Conservation (phyloP, 805 yeast genomes). For the Kuraishia hungarica region DNA sequence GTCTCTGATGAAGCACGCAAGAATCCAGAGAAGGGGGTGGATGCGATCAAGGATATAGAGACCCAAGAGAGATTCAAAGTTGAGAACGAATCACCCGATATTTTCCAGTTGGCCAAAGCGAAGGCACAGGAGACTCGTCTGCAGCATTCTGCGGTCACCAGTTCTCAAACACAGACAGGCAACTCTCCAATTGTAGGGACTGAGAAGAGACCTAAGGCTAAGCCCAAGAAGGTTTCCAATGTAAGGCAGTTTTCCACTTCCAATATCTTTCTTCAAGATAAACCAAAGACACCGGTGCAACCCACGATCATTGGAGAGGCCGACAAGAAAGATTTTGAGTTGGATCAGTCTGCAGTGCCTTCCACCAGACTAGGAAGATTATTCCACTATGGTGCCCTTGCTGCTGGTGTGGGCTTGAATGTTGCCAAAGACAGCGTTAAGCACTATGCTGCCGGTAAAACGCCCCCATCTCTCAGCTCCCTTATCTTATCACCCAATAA, state of each 20-base stretch:
- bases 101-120: slow-evolving; percentile 22
- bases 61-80: not conserved
- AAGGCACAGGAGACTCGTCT: slow-evolving; percentile 16
- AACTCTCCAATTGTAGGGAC: slow-evolving; percentile 7
- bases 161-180: slow-evolving; percentile 5
- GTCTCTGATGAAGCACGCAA: slow-evolving; percentile 17
- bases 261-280: not conserved
- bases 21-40: not conserved
- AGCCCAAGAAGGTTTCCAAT: slow-evolving; percentile 9
- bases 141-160: not conserved
- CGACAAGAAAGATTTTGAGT: slow-evolving; percentile 31
- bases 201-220: slow-evolving; percentile 13
- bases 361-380: slow-evolving; percentile 79
- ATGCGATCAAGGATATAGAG: not conserved
- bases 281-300: not conserved
- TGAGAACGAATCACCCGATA: slow-evolving; percentile 17
- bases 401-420: slow-evolving; percentile 84
- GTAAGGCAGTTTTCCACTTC: slow-evolving; percentile 13
- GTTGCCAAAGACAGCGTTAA: slow-evolving; percentile 72
- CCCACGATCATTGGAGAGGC: slow-evolving; percentile 19
- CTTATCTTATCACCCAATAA: slow-evolving; percentile 72
- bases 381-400: slow-evolving; percentile 87
- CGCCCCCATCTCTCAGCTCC: slow-evolving; percentile 40
- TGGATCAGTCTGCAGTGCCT: slow-evolving; percentile 71
- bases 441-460: slow-evolving; percentile 50